A percentile compares a stretch with the other conserved stretches of the same genome.
Conservation (phyloP, 2,329 filamentous ascomycete genomes). For the Fusarium multiceps region DNA sequence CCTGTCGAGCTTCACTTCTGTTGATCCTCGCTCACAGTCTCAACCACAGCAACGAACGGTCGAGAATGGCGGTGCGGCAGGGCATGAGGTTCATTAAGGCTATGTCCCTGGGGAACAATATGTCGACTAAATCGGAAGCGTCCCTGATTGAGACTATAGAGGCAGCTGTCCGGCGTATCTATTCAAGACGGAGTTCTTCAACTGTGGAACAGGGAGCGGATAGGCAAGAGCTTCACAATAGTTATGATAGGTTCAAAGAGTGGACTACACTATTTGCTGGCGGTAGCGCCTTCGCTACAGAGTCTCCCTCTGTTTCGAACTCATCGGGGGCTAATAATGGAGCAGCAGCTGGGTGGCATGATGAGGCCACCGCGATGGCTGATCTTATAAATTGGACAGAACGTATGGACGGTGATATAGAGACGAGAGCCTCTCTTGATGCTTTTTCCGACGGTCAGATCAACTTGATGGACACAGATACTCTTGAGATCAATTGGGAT, state of each 20-base stretch:
- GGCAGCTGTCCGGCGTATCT: background rate
- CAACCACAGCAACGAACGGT: background rate
- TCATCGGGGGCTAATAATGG: background rate
- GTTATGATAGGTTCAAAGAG: background rate
- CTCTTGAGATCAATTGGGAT: background rate
- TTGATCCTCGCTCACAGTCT: background rate
- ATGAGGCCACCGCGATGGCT: background rate
- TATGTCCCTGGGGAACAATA: background rate
- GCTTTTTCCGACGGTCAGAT: background rate
- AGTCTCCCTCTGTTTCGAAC: background rate
- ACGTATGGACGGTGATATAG: background rate
- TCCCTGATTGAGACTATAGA: background rate
- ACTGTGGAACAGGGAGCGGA: background rate
- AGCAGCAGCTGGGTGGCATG: background rate
- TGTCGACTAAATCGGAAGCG: background rate
- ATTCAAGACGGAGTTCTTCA: background rate
- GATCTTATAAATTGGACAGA: background rate
- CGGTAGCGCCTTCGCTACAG: background rate
- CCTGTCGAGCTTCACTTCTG: background rate
- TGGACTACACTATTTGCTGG: background rate
- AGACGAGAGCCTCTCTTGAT: background rate
- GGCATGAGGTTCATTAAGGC: background rate
- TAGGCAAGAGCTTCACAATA: background rate
- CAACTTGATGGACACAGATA: background rate
- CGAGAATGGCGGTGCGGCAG: background rate